A percentile compares a stretch with the other conserved stretches of the same genome.
Evolutionary conservation across 2,329 filamentous ascomycete genomes (phyloP).

Genomic region (Microascus cirrosus): DNA sequence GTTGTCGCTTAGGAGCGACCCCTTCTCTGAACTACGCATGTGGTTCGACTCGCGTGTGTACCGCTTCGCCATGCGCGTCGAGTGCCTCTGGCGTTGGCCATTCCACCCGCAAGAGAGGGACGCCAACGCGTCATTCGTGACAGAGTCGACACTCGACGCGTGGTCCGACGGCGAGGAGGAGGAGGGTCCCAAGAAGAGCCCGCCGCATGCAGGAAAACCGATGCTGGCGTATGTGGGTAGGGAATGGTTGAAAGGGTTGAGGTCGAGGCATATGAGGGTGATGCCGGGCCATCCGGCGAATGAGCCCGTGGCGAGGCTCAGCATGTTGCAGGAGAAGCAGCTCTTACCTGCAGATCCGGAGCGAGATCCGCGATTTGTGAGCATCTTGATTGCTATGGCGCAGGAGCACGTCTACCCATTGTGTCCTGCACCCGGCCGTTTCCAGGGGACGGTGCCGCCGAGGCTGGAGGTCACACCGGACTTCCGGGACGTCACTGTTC

Average conservation of each 20-base stretch:
- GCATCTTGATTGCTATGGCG: slow-evolving; percentile 43
- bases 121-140: slow-evolving; percentile 13
- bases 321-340: slow-evolving; percentile 31
- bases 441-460: slow-evolving; percentile 9
- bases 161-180: neutral
- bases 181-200: neutral
- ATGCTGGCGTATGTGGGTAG: slow-evolving; percentile 37
- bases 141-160: slow-evolving; percentile 20
- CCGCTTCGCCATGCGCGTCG: slow-evolving; percentile 31
- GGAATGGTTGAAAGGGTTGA: slow-evolving; percentile 30
- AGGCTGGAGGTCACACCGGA: slow-evolving; percentile 11
- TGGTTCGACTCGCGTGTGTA: slow-evolving; percentile 36
- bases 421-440: slow-evolving; percentile 8
- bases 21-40: slow-evolving; percentile 30
- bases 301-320: slow-evolving; percentile 33
- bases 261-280: slow-evolving; percentile 35
- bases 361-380: slow-evolving; percentile 40
- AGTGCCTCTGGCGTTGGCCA: slow-evolving; percentile 36
- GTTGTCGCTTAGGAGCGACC: slow-evolving; percentile 11
- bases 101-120: slow-evolving; percentile 8
- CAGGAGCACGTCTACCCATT: slow-evolving; percentile 38
- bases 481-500: slow-evolving; percentile 36
- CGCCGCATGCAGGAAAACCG: neutral
- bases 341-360: slow-evolving; percentile 35
- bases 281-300: slow-evolving; percentile 30